A percentile compares a stretch with the other conserved stretches of the same genome.
phyloP scores from a whole-genome alignment of 1,139 yeast genomes.

The Yamadazyma dendronema region DNA sequence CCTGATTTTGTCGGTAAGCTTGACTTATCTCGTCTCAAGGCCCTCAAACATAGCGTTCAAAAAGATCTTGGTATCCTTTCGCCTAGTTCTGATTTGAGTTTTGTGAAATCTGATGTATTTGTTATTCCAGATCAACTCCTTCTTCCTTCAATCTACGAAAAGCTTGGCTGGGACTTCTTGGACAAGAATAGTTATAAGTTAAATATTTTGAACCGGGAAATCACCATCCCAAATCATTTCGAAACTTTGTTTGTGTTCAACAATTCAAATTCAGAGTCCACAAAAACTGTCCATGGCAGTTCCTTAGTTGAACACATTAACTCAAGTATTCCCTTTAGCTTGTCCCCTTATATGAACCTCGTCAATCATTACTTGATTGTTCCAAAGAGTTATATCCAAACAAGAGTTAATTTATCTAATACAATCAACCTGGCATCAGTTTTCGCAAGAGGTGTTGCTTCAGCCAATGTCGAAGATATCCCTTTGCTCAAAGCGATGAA shows the following conservation, averaged over 20 bases:
- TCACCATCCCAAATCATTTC: constrained; percentile 25
- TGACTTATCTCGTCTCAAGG: constrained; percentile 4
- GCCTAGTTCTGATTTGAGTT: neutral
- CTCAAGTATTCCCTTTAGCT: constrained; percentile 29
- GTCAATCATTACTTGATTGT: constrained; percentile 32
- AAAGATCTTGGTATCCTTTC: neutral
- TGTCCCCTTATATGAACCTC: constrained; percentile 30
- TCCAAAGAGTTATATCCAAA: constrained; percentile 20
- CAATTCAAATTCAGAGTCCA: constrained; percentile 18
- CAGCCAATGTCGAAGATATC: constrained; percentile 17
- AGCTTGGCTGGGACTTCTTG: constrained; percentile 22
- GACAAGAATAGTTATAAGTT: constrained; percentile 14
- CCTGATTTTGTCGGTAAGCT: constrained; percentile 12
- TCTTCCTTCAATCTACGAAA: constrained; percentile 17
- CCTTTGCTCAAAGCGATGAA: neutral
- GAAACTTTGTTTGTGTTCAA: constrained; percentile 36
- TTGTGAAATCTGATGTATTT: constrained; percentile 11
- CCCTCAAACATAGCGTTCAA: neutral
- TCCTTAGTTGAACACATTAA: constrained; percentile 16
- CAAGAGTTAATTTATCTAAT: constrained; percentile 4
- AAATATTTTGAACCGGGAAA: constrained; percentile 7
- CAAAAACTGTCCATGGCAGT: neutral
- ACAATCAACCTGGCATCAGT: constrained; percentile 13
- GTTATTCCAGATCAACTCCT: constrained; percentile 26
- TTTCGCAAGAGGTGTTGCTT: constrained; percentile 20